A percentile compares a stretch with the other conserved stretches of the same genome.
phyloP scores from a whole-genome alignment of 345 rosid genomes.

The Cochlearia excelsa region DNA sequence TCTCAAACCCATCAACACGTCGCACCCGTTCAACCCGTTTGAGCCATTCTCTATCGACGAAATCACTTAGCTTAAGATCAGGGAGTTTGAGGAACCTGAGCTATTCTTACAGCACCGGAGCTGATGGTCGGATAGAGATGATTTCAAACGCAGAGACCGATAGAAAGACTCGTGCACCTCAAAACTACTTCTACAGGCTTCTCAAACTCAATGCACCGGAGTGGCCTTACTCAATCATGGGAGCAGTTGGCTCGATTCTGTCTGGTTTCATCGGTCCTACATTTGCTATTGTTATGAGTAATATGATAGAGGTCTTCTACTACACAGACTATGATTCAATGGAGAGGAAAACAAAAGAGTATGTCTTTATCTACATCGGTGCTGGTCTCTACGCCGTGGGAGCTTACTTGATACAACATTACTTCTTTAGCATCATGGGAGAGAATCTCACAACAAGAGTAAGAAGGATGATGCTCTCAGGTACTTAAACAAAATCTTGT shows the following conservation, averaged over 20 bases:
- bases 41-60: constrained; percentile 89
- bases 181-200: constrained; percentile 85
- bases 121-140: constrained; percentile 98
- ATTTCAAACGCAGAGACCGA: constrained; percentile 94
- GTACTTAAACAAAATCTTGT: constrained; percentile 33
- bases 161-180: constrained; percentile 80
- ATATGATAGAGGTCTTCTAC: constrained; percentile 98
- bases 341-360: constrained; percentile 96
- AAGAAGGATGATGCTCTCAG: constrained; percentile 98
- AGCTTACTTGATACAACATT: constrained; percentile 96
- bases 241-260: constrained; percentile 84
- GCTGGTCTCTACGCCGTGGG: constrained; percentile 94
- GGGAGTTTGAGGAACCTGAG: constrained; percentile 95
- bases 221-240: constrained; percentile 99
- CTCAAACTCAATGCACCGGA: constrained; percentile 93
- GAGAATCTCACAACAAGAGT: constrained; percentile 99
- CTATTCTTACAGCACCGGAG: constrained; percentile 95
- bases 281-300: constrained; percentile 95
- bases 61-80: constrained; percentile 89
- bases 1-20: constrained; percentile 82
- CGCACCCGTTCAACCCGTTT: constrained; percentile 81
- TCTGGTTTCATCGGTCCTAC: constrained; percentile 97
- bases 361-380: constrained; percentile 96
- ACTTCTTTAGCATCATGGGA: constrained; percentile 99
- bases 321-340: constrained; percentile 75